Conservation (phyloP, 31 red algal species). For the Asparagopsis taxiformis region DNA sequence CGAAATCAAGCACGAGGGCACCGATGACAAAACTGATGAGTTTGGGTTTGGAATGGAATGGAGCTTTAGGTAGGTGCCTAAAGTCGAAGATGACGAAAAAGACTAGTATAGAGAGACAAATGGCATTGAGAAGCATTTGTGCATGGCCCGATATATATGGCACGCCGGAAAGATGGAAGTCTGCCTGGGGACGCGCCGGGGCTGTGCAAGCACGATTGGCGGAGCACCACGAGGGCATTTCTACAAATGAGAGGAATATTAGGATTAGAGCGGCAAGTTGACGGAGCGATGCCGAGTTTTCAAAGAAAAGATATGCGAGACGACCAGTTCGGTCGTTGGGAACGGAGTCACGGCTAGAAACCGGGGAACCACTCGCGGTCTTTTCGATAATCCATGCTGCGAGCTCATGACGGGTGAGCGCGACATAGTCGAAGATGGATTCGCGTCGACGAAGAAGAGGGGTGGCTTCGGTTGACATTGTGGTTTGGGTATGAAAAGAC, state of each 20-base stretch:
- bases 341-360: conserved; percentile 20
- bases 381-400: conserved; percentile 91
- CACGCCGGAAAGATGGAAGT: conserved; percentile 70
- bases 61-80: conserved; percentile 9
- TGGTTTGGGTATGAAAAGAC: no score
- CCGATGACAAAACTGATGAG: conserved; percentile 25
- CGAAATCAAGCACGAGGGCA: conserved; percentile 18
- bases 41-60: conserved; percentile 28
- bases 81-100: conserved; percentile 49
- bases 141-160: conserved; percentile 30
- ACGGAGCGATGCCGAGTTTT: conserved; percentile 34
- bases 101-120: conserved; percentile 43
- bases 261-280: conserved; percentile 47
- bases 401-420: conserved; percentile 57
- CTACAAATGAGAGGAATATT: conserved; percentile 73
- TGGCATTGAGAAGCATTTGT: conserved; percentile 23
- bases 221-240: conserved; percentile 72
- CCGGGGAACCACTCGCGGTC: conserved; percentile 57
- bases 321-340: conserved; percentile 38
- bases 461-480: conserved; percentile 6
- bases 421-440: not conserved
- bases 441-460: not conserved
- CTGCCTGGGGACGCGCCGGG: conserved; percentile 22
- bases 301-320: conserved; percentile 58
- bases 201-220: conserved; percentile 23